These are phyloP conservation scores for Cicer chorassanicum DNA, from an alignment of 306 rosid genomes.

Conservation along the genomic window DNA sequence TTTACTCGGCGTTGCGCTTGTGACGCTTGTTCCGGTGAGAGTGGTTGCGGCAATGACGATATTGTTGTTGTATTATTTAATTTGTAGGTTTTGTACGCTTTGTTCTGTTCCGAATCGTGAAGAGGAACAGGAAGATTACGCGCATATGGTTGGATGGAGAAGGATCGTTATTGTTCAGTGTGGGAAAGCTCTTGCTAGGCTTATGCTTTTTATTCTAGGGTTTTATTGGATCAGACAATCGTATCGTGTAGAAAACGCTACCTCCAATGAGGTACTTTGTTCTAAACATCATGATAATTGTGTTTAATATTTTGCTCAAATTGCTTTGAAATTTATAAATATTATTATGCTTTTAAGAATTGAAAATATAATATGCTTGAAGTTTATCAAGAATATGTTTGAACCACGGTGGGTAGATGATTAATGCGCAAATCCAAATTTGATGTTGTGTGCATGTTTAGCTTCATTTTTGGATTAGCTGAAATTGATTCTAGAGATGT, in stretches of 20 bases:
- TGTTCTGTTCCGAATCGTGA: conserved; percentile 65
- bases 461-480: not conserved
- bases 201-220: conserved; percentile 72
- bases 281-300: not conserved
- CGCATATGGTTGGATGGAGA: conserved; percentile 80
- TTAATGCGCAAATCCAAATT: not conserved
- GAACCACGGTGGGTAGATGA: not conserved
- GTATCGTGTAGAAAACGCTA: conserved; percentile 40
- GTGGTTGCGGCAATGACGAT: conserved; percentile 49
- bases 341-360: not conserved
- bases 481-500: not conserved
- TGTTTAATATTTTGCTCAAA: not conserved
- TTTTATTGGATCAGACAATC: conserved; percentile 81
- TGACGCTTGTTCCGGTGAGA: conserved; percentile 79
- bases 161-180: conserved; percentile 64
- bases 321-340: not conserved
- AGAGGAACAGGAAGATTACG: conserved; percentile 74
- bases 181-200: conserved; percentile 71
- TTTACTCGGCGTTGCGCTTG: conserved; percentile 63
- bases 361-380: not conserved
- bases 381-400: not conserved
- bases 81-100: conserved; percentile 78
- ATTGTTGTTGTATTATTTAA: conserved; percentile 63
- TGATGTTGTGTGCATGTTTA: too few relatives aligned
- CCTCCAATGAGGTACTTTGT: conserved; percentile 51